phyloP scores from a whole-genome alignment of 305 asterid species.

The Fraxinus ornus region DNA sequence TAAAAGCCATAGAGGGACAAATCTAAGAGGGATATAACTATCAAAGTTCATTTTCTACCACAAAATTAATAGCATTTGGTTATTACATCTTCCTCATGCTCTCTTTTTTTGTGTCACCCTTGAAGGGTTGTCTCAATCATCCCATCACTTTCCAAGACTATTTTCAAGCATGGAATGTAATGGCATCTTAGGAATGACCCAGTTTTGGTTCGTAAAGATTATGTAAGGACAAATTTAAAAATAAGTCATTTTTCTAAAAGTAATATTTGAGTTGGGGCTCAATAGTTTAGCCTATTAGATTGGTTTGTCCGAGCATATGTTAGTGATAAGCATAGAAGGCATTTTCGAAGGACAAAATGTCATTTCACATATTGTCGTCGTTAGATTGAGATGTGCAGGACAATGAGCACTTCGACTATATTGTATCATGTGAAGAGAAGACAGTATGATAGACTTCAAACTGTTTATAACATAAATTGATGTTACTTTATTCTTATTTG shows the following conservation, averaged over 20 bases:
- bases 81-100: neutral
- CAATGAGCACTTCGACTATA: neutral
- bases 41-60: neutral
- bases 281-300: neutral
- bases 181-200: slow-evolving; percentile 8
- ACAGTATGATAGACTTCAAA: neutral
- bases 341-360: neutral
- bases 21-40: neutral
- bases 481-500: neutral
- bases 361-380: neutral
- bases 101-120: neutral
- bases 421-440: neutral
- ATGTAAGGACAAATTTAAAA: neutral
- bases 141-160: neutral
- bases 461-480: neutral
- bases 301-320: neutral
- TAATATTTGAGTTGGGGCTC: neutral
- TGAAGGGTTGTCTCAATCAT: neutral
- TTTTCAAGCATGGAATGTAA: neutral
- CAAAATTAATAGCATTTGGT: neutral
- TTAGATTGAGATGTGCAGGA: neutral
- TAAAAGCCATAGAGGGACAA: neutral
- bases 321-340: neutral
- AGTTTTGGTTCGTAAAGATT: neutral
- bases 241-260: neutral